Evolutionary conservation across 1,139 yeast genomes (phyloP), one percentile per base, ranked within the genome.

Genomic region (Candida mesenterica): DNA sequence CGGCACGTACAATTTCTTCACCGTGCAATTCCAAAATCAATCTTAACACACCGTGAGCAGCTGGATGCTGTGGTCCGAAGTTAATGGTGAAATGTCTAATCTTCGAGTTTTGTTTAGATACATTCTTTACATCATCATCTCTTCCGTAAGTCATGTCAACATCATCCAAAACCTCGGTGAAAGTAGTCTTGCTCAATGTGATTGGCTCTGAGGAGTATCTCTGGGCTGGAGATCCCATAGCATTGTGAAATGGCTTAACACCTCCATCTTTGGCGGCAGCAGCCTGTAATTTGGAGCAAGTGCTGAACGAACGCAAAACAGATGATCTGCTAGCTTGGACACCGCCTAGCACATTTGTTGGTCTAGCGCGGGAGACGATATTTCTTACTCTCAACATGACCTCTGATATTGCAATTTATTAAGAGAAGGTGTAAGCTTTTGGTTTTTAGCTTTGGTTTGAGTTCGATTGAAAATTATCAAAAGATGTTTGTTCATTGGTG

Each of bases 1-100:
- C 95, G 5, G 92, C 75, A 52, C 96, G 75, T 39, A 86, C 78
- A 51, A 87, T 82, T 62, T 87, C 95, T 63, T 86, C 96, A 48
- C 96, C 95, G 55, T 84, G 86, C 48, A 87, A 73, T 67, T 86
- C 96, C 54, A 86, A 71, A 62, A 86, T 86, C 62, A 86, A 72
- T 57, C 96, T 77, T 68, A 86, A 72, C 65, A 86, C 96, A 47
- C 96, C 96, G 68, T 86, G 96, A 31, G 95, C 95, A 43, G 96
- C 96, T 22, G 96, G 96, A 70, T 86, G 96, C 65, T 86, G 96
- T 30, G 96, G 95, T 27, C 95, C 96, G 56, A 87, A 87, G 65
- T 86, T 87, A 59, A 87, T 80, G 35, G 95, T 86, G 67, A 86
- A 86, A 60, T 86, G 95, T 62, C 95, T 79, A 54, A 86, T 80